phyloP scores from a whole-genome alignment of 2,329 filamentous ascomycete species.

The Diaporthe citrichinensis region DNA sequence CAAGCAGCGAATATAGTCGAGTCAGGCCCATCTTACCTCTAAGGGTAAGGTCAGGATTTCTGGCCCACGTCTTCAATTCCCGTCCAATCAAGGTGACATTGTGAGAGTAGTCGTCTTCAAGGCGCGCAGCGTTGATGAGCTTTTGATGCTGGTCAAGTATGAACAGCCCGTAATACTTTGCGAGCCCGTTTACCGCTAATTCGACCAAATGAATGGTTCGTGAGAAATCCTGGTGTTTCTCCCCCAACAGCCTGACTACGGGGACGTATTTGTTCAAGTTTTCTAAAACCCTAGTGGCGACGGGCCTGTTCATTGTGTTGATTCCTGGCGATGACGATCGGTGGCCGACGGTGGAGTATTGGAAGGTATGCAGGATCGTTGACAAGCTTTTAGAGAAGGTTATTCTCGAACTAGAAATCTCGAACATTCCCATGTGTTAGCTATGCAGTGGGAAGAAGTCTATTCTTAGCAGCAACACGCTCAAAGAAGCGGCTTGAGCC shows the following conservation, averaged over 20 bases:
- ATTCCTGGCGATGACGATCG: neutral
- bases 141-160: too few relatives aligned
- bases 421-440: neutral
- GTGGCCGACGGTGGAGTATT: neutral
- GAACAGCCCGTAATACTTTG: neutral
- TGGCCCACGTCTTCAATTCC: neutral
- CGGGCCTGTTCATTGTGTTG: neutral
- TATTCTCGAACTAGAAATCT: neutral
- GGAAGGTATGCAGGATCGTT: neutral
- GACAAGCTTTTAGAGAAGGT: neutral
- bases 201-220: neutral
- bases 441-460: neutral
- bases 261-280: neutral
- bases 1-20: neutral
- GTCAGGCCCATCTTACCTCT: neutral
- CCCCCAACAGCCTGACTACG: neutral
- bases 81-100: neutral
- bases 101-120: slow-evolving; percentile 23
- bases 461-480: slow-evolving; percentile 3
- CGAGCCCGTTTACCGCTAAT: neutral
- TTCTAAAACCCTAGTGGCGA: neutral
- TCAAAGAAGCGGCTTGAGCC: slow-evolving; percentile 7
- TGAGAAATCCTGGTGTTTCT: neutral
- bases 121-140: neutral
- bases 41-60: neutral